These are phyloP conservation scores for Hymenoscyphus salicellus DNA, from an alignment of 2,329 filamentous ascomycete genomes.

Conservation along the genomic window DNA sequence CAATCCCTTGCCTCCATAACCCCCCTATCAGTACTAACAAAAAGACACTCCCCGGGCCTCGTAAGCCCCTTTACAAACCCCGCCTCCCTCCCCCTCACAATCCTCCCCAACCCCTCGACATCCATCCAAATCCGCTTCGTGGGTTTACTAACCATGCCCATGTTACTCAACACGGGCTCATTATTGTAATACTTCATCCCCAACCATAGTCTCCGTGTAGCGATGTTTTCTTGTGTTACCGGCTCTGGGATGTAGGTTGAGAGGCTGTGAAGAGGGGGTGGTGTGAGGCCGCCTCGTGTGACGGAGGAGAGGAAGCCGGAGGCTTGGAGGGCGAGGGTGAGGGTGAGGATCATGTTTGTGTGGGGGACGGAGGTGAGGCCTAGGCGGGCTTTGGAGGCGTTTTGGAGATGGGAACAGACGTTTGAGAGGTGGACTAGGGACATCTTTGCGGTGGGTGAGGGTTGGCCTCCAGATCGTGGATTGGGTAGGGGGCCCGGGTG, in stretches of 20 bases:
- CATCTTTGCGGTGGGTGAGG: conserved; percentile 44
- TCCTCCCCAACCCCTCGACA: conserved; percentile 51
- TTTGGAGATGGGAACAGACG: conserved; percentile 72
- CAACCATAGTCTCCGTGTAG: conserved; percentile 64
- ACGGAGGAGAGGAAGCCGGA: conserved; percentile 67
- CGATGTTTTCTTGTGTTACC: conserved; percentile 57
- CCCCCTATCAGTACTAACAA: conserved; percentile 64
- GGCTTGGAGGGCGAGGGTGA: conserved; percentile 64
- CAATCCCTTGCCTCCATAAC: conserved; percentile 68
- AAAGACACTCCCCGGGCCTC: conserved; percentile 66
- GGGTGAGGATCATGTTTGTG: conserved; percentile 61
- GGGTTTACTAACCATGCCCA: conserved; percentile 65
- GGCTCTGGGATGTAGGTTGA: conserved; percentile 48
- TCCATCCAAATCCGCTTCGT: conserved; percentile 64
- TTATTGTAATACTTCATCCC: conserved; percentile 74
- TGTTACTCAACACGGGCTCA: conserved; percentile 62
- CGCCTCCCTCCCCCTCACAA: conserved; percentile 57
- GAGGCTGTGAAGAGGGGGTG: conserved; percentile 49
- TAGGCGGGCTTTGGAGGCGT: conserved; percentile 66
- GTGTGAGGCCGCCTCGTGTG: conserved; percentile 59
- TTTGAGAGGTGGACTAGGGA: conserved; percentile 68
- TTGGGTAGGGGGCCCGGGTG: conserved; percentile 22
- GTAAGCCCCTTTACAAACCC: conserved; percentile 62
- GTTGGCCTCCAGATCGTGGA: conserved; percentile 9
- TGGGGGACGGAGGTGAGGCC: conserved; percentile 67